Evolutionary conservation across 257 asterid species (phyloP).

Genomic region (Craterostigma plantagineum): DNA sequence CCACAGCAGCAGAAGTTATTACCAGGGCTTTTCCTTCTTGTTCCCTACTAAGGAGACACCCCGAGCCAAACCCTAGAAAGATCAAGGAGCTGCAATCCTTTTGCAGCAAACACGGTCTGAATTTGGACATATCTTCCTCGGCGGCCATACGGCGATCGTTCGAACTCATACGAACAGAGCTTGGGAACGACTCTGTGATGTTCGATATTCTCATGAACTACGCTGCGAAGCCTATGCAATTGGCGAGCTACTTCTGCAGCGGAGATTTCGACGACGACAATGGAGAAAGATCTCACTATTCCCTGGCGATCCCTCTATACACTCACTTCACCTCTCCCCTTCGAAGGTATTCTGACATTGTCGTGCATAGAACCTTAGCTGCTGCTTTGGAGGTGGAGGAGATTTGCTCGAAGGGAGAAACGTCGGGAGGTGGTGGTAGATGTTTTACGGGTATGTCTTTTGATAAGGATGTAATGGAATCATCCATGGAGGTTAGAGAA

Average conservation of each 20-base stretch:
- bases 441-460: conserved; percentile 45
- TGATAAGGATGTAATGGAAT: conserved; percentile 25
- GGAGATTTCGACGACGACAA: conserved; percentile 38
- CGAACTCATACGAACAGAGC: conserved; percentile 38
- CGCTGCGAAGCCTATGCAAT: conserved; percentile 85
- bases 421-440: conserved; percentile 16
- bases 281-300: conserved; percentile 45
- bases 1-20: conserved; percentile 86
- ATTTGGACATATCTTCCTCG: conserved; percentile 48
- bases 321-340: conserved; percentile 92
- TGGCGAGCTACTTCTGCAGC: conserved; percentile 70
- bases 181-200: conserved; percentile 42
- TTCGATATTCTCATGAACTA: conserved; percentile 56
- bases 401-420: conserved; percentile 24
- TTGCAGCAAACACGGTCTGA: conserved; percentile 53
- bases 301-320: conserved; percentile 67
- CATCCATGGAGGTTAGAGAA: conserved; percentile 46
- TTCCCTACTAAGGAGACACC: conserved; percentile 70
- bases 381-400: conserved; percentile 72
- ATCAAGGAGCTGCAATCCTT: conserved; percentile 55
- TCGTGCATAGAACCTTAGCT: conserved; percentile 78
- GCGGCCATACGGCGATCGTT: conserved; percentile 35
- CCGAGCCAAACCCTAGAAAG: conserved; percentile 65
- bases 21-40: conserved; percentile 66
- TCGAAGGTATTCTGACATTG: conserved; percentile 73